These are phyloP conservation scores for Cucumis melo DNA, from an alignment of 306 rosid genomes.

Conservation along the genomic window DNA sequence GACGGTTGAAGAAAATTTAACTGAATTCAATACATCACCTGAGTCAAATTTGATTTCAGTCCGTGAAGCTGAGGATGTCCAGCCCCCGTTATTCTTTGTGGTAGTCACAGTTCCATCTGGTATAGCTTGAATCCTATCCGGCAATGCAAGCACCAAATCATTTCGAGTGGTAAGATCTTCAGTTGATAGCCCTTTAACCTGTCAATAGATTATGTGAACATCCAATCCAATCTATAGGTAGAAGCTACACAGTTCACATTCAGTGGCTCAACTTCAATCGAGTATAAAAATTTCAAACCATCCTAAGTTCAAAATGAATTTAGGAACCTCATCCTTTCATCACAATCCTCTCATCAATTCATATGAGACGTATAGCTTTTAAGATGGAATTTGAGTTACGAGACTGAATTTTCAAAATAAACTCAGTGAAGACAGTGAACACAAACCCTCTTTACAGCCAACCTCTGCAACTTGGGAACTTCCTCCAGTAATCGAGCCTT, in stretches of 20 bases:
- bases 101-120: constrained; percentile 87
- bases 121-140: constrained; percentile 85
- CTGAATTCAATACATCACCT: constrained; percentile 24
- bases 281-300: not conserved
- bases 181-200: constrained; percentile 82
- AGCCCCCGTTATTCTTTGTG: constrained; percentile 71
- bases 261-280: not conserved
- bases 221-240: not conserved
- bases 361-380: not conserved
- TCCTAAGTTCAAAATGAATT: not conserved
- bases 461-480: constrained; percentile 87
- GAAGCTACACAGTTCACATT: not conserved
- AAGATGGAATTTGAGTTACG: not conserved
- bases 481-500: constrained; percentile 86
- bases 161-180: constrained; percentile 95
- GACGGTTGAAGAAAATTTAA: not conserved
- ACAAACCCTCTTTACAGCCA: constrained; percentile 77
- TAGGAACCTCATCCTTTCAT: not conserved
- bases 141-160: constrained; percentile 88
- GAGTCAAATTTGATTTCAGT: constrained; percentile 88
- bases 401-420: not conserved
- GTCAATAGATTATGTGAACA: constrained; percentile 6
- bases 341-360: not conserved
- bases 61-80: constrained; percentile 80
- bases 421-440: not conserved